Base-by-base conservation (phyloP, 192 early-diverging fungal species). In the Backusella tarrabulga region DNA sequence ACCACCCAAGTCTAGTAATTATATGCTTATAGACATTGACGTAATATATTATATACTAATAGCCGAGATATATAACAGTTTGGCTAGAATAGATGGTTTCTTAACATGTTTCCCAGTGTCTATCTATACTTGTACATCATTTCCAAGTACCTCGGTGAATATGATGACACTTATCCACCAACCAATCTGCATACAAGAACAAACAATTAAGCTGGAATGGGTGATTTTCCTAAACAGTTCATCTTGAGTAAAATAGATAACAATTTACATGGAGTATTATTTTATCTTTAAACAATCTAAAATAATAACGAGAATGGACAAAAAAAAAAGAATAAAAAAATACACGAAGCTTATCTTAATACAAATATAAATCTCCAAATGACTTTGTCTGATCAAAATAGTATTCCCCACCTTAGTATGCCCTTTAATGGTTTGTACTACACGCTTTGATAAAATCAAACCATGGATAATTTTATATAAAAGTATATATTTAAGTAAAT, bases 401-500 rank as follows among this genome's bases (percentile, higher is more conserved):
- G 23, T 60, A 60, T 23, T 60, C 54, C 21, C 54, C 54, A 60
- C 54, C 23, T 54, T 54, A 7, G 19, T 54, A 21, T 54, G n/a
- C 7, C 52, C 21, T 26, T 60, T 60, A 60, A 60, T 19, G n/a
- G 54, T 60, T 60, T 60, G 54, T 60, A 23, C 54, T 26, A 60
- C 54, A 23, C 26, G 23, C 26, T 7, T 60, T 23, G 54, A 60
- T 60, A 60, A 12, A 7, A 26, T 26, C 54, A 60, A 60, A 12
- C n/a, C 23, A 60, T 44, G 42, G 15, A 17, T 9, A 21, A 23
- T 23, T 32, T 32, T 60, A 60, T 60, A 60, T 60, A 60, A 60
- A 60, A 60, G 54, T 60, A 60, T 60, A 60, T 60, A 60, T 60
- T 60, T 60, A 60, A 60, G 54, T 60, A 26, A 60, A 60, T 60